Percentiles rank a stretch among this genome's conserved stretches.
Evolutionary conservation across 2,329 filamentous ascomycete genomes (phyloP).

Genomic region (Venturia aucupariae): DNA sequence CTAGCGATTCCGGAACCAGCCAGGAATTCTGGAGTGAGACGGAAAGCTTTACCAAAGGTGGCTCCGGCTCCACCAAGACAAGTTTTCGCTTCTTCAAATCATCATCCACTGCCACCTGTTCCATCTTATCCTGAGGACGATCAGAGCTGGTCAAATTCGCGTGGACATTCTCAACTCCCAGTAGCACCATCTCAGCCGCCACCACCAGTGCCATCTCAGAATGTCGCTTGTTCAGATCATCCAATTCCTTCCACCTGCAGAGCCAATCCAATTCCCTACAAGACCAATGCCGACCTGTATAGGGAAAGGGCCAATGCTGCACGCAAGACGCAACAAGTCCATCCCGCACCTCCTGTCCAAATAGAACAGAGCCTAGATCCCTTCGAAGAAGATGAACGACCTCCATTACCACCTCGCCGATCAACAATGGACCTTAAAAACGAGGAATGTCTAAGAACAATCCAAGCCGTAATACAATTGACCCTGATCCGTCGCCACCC

Average conservation of each 20-base stretch:
- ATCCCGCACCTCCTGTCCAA: neutral
- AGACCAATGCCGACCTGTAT: neutral
- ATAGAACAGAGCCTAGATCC: neutral
- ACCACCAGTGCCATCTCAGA: neutral
- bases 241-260: neutral
- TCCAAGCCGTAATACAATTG: neutral
- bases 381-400: neutral
- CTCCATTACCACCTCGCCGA: neutral
- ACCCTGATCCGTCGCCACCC: conserved; percentile 43
- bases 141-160: neutral
- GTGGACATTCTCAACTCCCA: neutral
- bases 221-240: neutral
- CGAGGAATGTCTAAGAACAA: neutral
- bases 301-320: neutral
- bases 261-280: neutral
- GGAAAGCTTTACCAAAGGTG: neutral
- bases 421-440: neutral
- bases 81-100: neutral
- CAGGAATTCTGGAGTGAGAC: neutral
- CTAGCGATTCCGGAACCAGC: neutral
- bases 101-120: conserved; percentile 5
- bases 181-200: neutral
- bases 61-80: neutral
- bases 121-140: neutral
- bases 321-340: neutral